phyloP scores from a whole-genome alignment of 2,329 filamentous ascomycete species.

The Thermothelomyces thermophilus region DNA sequence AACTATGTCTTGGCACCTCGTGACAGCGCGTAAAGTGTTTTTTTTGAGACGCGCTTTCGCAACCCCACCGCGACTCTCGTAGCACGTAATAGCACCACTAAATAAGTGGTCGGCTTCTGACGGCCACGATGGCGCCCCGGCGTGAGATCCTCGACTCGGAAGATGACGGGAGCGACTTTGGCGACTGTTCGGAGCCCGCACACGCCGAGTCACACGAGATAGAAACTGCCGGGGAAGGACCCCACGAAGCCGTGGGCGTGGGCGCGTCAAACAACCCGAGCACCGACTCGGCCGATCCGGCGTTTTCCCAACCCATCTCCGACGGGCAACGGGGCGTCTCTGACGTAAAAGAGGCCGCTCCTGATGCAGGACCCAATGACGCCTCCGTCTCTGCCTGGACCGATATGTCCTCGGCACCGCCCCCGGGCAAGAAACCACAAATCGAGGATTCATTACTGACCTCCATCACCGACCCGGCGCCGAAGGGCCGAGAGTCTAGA shows the following conservation, averaged over 20 bases:
- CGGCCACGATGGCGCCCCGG: slow-evolving; percentile 22
- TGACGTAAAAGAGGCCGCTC: not conserved
- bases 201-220: not conserved
- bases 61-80: not conserved
- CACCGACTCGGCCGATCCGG: slow-evolving; percentile 40
- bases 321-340: slow-evolving; percentile 38
- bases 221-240: not conserved
- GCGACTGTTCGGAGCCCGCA: slow-evolving; percentile 4
- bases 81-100: not conserved
- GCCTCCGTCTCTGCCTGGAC: slow-evolving; percentile 4
- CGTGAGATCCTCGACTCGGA: slow-evolving; percentile 31
- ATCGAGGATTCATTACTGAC: slow-evolving; percentile 13
- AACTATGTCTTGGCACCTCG: not conserved
- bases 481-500: slow-evolving; percentile 14
- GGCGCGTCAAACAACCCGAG: slow-evolving; percentile 10
- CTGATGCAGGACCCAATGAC: not conserved
- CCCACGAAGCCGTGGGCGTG: not conserved
- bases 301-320: slow-evolving; percentile 43
- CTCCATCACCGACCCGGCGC: slow-evolving; percentile 27
- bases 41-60: not conserved
- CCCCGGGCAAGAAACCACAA: slow-evolving; percentile 2
- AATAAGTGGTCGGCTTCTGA: not conserved
- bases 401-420: slow-evolving; percentile 5
- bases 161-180: slow-evolving; percentile 27
- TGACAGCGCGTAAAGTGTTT: slow-evolving; percentile 8